Percentiles rank a stretch among this genome's conserved stretches.
Conservation (phyloP, 1,284 basidiomycete species). For the Microbotryum intermedium region DNA sequence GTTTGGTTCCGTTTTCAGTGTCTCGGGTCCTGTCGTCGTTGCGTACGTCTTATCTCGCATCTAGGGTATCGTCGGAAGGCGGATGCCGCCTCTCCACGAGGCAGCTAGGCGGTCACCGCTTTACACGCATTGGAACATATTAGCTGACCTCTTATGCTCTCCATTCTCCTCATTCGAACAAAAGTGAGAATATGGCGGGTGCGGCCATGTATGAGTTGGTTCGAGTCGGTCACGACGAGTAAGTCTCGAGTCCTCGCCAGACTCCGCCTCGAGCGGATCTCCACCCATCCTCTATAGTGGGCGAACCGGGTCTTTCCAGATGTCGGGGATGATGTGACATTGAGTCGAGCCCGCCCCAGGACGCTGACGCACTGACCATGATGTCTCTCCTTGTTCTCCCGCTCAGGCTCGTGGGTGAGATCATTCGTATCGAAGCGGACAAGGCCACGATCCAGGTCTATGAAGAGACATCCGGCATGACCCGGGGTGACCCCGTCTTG, state of each 20-base stretch:
- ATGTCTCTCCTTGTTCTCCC: not conserved
- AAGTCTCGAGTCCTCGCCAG: not conserved
- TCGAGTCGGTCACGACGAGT: constrained; percentile 85
- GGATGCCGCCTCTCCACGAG: too few species aligned
- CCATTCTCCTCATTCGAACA: not conserved
- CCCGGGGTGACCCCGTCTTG: constrained; percentile 94
- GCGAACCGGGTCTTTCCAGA: too few species aligned
- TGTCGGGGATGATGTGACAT: not conserved
- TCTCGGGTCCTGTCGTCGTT: constrained; percentile 92
- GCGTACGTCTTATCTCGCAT: constrained; percentile 46
- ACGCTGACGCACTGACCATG: not conserved
- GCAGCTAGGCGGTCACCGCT: too few species aligned
- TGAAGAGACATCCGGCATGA: constrained; percentile 81
- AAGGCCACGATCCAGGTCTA: constrained; percentile 99
- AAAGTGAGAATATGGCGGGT: constrained; percentile 78
- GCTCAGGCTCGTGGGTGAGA: constrained; percentile 54
- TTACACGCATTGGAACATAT: too few species aligned
- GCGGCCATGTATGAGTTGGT: constrained; percentile 93
- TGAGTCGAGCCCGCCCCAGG: not conserved
- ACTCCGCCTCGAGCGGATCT: not conserved
- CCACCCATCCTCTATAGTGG: too few species aligned
- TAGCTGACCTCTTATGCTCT: too few species aligned
- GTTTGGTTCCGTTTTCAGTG: constrained; percentile 85
- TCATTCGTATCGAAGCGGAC: constrained; percentile 91
- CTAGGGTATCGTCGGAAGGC: not conserved